Conservation (phyloP, 495 filamentous ascomycete species). For the Lophium mytilinum region DNA sequence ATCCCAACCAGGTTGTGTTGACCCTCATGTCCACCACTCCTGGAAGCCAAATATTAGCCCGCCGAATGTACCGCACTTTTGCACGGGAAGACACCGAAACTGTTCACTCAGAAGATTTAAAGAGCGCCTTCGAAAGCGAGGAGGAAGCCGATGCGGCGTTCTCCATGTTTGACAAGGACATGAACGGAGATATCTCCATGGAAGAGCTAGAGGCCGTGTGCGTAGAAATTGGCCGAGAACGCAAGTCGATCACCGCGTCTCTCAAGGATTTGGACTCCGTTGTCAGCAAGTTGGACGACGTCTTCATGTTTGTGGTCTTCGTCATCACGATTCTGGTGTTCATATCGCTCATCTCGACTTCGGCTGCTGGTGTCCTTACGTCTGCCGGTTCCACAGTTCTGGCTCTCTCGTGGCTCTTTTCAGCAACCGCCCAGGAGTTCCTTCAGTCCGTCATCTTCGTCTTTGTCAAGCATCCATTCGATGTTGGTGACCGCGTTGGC, state of each 20-base stretch:
- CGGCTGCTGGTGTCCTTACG: constrained; percentile 75
- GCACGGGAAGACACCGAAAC: constrained; percentile 65
- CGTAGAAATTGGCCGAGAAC: constrained; percentile 89
- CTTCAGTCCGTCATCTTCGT: constrained; percentile 88
- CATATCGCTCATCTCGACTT: constrained; percentile 79
- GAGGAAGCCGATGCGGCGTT: constrained; percentile 93
- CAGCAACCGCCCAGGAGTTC: constrained; percentile 88
- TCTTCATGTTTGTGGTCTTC: constrained; percentile 77
- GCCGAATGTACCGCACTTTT: constrained; percentile 88
- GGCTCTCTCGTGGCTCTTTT: constrained; percentile 86
- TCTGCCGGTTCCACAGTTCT: constrained; percentile 79
- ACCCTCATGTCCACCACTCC: constrained; percentile 62
- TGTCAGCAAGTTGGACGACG: constrained; percentile 79
- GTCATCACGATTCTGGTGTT: constrained; percentile 77
- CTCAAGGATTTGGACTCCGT: constrained; percentile 94
- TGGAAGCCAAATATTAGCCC: constrained; percentile 79
- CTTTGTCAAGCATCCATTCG: constrained; percentile 96
- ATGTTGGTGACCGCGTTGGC: constrained; percentile 88
- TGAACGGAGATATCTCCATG: constrained; percentile 96
- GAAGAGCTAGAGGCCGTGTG: constrained; percentile 89
- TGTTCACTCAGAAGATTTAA: constrained; percentile 67
- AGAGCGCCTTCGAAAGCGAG: constrained; percentile 67
- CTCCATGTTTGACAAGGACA: constrained; percentile 87
- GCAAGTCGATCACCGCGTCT: constrained; percentile 89
- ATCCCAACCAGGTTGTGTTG: constrained; percentile 75